Evolutionary conservation across 306 rosid genomes (phyloP).

Genomic region (Vigna trinervia): DNA sequence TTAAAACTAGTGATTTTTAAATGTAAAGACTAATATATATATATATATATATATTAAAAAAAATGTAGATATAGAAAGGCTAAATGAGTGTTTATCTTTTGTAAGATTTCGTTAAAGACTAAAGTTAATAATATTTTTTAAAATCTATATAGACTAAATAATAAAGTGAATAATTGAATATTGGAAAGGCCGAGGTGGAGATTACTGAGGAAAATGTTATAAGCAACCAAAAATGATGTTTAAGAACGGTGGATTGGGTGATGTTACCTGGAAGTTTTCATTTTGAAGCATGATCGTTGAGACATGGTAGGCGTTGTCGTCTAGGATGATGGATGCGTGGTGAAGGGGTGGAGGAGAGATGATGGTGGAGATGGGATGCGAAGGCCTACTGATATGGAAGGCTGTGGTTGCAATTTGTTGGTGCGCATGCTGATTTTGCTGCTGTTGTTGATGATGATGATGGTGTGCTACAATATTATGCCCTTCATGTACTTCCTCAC

Average conservation of each 20-base stretch:
- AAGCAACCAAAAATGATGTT: not conserved
- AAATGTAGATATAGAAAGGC: too few species aligned
- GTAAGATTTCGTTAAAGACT: not conserved
- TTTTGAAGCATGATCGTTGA: slow-evolving; percentile 80
- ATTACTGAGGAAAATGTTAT: not conserved
- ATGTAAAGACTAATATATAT: too few species aligned
- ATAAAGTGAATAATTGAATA: not conserved
- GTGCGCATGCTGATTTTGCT: slow-evolving; percentile 51
- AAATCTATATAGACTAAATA: not conserved
- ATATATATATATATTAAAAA: too few species aligned
- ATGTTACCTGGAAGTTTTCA: slow-evolving; percentile 73
- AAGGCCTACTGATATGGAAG: slow-evolving; percentile 75
- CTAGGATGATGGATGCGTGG: slow-evolving; percentile 80
- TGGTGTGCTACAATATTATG: slow-evolving; percentile 43
- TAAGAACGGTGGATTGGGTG: not conserved
- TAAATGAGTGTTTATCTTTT: not conserved
- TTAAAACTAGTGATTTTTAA: too few species aligned
- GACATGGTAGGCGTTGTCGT: slow-evolving; percentile 72
- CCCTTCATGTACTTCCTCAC: slow-evolving; percentile 60
- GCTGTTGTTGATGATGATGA: slow-evolving; percentile 57
- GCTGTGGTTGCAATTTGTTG: slow-evolving; percentile 62
- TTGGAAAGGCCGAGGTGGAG: not conserved
- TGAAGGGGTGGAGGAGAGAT: slow-evolving; percentile 81
- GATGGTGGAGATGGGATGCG: slow-evolving; percentile 73
- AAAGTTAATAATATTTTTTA: not conserved